These are phyloP conservation scores for Kodamaea alishanica DNA, from an alignment of 1,139 yeast genomes.

Conservation along the genomic window DNA sequence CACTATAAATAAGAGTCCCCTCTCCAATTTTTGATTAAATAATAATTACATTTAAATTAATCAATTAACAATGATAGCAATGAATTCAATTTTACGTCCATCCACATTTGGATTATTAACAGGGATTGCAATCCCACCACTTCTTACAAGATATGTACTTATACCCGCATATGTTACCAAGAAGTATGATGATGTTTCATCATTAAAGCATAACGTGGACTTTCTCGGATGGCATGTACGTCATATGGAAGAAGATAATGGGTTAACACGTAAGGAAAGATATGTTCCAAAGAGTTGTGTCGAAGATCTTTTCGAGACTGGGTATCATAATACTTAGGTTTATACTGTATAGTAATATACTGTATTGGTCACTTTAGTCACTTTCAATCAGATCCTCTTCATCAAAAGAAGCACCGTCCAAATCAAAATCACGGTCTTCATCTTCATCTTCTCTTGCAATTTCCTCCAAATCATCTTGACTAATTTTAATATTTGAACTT, in stretches of 20 bases:
- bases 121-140: constrained; percentile 31
- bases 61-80: too few relatives aligned
- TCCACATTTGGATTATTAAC: constrained; percentile 22
- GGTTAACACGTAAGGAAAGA: constrained; percentile 26
- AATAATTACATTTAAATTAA: too few relatives aligned
- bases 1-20: too few relatives aligned
- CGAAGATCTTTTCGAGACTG: too few relatives aligned
- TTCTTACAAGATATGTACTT: constrained; percentile 26
- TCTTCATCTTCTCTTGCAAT: constrained; percentile 13
- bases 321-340: not conserved
- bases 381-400: constrained; percentile 12
- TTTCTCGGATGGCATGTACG: constrained; percentile 40
- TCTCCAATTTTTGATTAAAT: too few relatives aligned
- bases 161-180: constrained; percentile 21
- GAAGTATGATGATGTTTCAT: constrained; percentile 29
- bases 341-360: not conserved
- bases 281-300: constrained; percentile 26
- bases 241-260: constrained; percentile 29
- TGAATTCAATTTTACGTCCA: constrained; percentile 1
- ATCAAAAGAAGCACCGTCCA: constrained; percentile 12
- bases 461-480: constrained; percentile 20
- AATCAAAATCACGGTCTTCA: constrained; percentile 18
- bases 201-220: constrained; percentile 32
- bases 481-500: constrained; percentile 24
- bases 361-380: not conserved